Evolutionary conservation across 2,329 filamentous ascomycete genomes (phyloP), one percentile per base, ranked within the genome.

Genomic region (Graphiopsis chlorocephala): DNA sequence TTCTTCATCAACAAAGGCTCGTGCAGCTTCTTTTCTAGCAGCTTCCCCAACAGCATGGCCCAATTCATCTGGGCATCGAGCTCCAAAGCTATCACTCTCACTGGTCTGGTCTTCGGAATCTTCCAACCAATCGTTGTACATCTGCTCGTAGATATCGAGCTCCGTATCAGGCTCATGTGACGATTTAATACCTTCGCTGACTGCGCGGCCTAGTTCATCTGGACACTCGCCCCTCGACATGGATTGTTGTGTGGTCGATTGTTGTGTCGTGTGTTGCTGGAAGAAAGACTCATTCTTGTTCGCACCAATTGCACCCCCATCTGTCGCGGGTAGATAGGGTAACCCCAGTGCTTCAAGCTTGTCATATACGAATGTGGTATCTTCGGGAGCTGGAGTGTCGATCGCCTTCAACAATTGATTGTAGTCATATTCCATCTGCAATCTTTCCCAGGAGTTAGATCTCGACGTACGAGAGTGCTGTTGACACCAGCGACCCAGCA

Each of bases 21-120:
- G 20, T 14, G 28, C 61, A 3, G 61, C 38, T 50, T 63, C 28
- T 38, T 63, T 25, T 25, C 50, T 31, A 11, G 52, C 61, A 25
- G 33, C 35, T 8, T 57, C 52, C 3, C 38, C 50, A 11, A 63
- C 48, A 4, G 60, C 60, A 33, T 33, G 60, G 6, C 60, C 60
- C 7, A 63, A 2, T 26, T 56, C 60, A 25, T 63, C 60, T 20
- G 60, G 60, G 25, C 60, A 63, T 42, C 25, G 25, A 17, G 31
- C 33, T 15, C 6, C 17, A 28, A 17, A 12, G 20, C 26, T n/a
- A 2, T n/a, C 25, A n/a, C 10, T 28, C 25, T 17, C 25, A 7
- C 4, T 15, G 26, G 17, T 20, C 17, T 33, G 58, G 23, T 23
- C 14, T 15, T 2, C 5, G 11, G 20, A 25, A 33, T 33, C 47